Evolutionary conservation across 306 rosid species (phyloP), one percentile per base, ranked within the genome.

Genomic region (Senna siamea): DNA sequence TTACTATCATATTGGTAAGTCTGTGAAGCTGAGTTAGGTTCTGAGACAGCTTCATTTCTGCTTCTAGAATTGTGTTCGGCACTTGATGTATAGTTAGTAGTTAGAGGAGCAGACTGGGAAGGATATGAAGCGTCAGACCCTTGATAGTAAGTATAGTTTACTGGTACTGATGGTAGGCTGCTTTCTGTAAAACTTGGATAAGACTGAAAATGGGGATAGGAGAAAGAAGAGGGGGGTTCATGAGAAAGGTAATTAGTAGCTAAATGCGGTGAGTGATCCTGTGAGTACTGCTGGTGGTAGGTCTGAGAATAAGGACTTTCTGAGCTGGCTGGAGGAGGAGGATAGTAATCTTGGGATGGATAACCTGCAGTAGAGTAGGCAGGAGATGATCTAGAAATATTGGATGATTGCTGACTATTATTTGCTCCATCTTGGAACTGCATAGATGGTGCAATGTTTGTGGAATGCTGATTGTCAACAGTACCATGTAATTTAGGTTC

Each of bases 161-260:
- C 48, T n/a, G 99, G 86, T 38, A 83, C 90, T 5, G 93, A 83
- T 6, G 99, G 98, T 65, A 95, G 78, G 76, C 85, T 92, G 80
- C 92, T 90, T 18, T 95, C 98, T 0, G 98, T 64, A 80, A 92
- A 95, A 81, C 99, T 89, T 62, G 99, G 99, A 80, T 95, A 92
- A 32, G 98, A 87, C 84, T 92, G 98, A 77, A 95, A 95, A 84
- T 92, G 81, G 66, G 96, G 84, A 77, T 82, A 92, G 5, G 86
- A 38, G 72, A 56, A 67, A 67, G 86, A 32, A 9, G 83, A 17
- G 47, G 92, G 61, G 56, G 78, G 70, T 41, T 92, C 99, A 57
- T 82, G 85, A 72, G 92, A 75, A 66, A 91, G 85, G 81, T 72
- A 87, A 78, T 80, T 83, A 51, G 77, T 86, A 66, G 96, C 81